These are phyloP conservation scores for Sutorius australiensis DNA, from an alignment of 768 basidiomycete genomes.

Conservation along the genomic window DNA sequence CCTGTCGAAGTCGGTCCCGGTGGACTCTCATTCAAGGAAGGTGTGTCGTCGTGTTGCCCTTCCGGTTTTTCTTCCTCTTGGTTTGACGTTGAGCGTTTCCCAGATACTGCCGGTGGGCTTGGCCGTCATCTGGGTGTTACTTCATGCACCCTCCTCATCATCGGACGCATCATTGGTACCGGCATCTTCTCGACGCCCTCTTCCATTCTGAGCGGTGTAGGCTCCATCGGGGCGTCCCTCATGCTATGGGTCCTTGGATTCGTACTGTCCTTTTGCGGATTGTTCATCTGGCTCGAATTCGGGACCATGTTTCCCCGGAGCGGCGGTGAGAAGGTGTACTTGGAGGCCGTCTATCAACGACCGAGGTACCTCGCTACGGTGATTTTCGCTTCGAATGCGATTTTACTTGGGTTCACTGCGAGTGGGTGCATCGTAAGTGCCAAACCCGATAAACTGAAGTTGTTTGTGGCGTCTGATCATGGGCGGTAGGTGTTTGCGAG, in stretches of 20 bases:
- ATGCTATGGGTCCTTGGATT: conserved; percentile 66
- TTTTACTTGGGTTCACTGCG: conserved; percentile 41
- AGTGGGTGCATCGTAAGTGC: conserved; percentile 46
- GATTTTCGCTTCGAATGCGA: conserved; percentile 46
- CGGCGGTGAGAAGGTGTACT: conserved; percentile 61
- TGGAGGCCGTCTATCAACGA: conserved; percentile 50
- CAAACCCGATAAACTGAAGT: background rate
- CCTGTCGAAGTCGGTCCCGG: conserved; percentile 34
- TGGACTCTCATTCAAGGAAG: conserved; percentile 49
- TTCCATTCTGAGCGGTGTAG: conserved; percentile 52
- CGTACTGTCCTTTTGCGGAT: conserved; percentile 51
- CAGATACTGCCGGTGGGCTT: conserved; percentile 53
- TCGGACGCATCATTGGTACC: conserved; percentile 58
- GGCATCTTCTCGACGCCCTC: conserved; percentile 66
- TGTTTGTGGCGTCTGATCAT: background rate
- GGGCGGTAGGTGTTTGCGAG: conserved; percentile 30
- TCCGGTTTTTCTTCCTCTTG: background rate
- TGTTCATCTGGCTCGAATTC: conserved; percentile 62
- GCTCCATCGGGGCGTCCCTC: conserved; percentile 55
- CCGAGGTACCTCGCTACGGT: conserved; percentile 48
- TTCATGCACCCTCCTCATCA: conserved; percentile 54
- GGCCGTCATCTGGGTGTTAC: conserved; percentile 55
- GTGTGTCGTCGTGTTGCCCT: conserved; percentile 19
- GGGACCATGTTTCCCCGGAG: conserved; percentile 63
- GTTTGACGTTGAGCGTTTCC: background rate